These are phyloP conservation scores for Colletotrichum cereale DNA, from an alignment of 2,329 filamentous ascomycete species.

Conservation along the genomic window DNA sequence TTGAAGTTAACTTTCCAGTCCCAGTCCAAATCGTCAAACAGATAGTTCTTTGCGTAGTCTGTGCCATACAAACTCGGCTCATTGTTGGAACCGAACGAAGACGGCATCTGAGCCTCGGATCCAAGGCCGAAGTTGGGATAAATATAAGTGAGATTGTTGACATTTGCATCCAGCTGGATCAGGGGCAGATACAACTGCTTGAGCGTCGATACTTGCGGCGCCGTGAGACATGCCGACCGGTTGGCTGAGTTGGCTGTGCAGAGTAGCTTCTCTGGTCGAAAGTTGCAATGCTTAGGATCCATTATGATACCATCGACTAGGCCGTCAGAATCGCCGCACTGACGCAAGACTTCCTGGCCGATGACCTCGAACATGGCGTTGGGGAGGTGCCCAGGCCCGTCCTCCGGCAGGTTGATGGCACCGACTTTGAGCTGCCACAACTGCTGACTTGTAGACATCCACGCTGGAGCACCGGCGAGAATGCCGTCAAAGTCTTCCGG, in stretches of 20 bases:
- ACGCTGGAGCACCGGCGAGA: conserved; percentile 62
- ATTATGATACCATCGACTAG: conserved; percentile 60
- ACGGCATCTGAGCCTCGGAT: conserved; percentile 48
- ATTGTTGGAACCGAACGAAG: conserved; percentile 47
- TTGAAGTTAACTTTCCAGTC: conserved; percentile 52
- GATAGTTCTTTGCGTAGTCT: conserved; percentile 54
- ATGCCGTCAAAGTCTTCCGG: conserved; percentile 66
- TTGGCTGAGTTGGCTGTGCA: conserved; percentile 48
- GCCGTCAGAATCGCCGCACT: conserved; percentile 63
- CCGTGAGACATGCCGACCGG: conserved; percentile 54
- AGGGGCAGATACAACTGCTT: conserved; percentile 49
- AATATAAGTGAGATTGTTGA: conserved; percentile 46
- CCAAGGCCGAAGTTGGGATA: conserved; percentile 62
- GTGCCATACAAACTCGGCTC: conserved; percentile 42
- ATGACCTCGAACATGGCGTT: conserved; percentile 43
- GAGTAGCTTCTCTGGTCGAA: conserved; percentile 53
- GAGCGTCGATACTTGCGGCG: conserved; percentile 54
- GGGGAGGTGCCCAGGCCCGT: conserved; percentile 46
- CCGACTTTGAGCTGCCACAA: conserved; percentile 56
- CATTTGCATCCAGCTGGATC: conserved; percentile 42
- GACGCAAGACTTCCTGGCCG: conserved; percentile 53
- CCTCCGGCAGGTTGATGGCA: conserved; percentile 59
- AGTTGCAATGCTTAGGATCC: conserved; percentile 56
- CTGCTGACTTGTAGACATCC: conserved; percentile 47
- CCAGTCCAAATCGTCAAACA: conserved; percentile 56